Evolutionary conservation across 129 eudicot species (phyloP).

Genomic region (Artemisia argyi): DNA sequence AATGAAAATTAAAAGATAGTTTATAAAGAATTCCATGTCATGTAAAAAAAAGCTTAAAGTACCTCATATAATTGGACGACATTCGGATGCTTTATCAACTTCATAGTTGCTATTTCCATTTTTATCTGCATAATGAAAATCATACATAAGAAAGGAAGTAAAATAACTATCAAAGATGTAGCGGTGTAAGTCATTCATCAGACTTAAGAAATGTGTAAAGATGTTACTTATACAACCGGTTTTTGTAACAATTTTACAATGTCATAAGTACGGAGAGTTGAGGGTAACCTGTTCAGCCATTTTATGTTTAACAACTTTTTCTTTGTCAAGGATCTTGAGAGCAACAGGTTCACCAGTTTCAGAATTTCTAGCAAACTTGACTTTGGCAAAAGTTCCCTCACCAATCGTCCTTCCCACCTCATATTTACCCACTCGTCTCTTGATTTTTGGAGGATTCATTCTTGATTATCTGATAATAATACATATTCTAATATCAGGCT

Average conservation of each 20-base stretch:
- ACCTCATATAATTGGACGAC: conserved; percentile 86
- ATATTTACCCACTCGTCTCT: conserved; percentile 88
- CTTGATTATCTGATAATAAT: conserved; percentile 16
- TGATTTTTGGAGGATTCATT: conserved; percentile 73
- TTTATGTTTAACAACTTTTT: conserved; percentile 89
- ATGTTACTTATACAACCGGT: too few relatives aligned
- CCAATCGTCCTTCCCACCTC: conserved; percentile 98
- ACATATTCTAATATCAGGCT: background rate
- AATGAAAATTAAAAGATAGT: too few relatives aligned
- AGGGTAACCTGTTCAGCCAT: conserved; percentile 89
- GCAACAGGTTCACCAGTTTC: conserved; percentile 86
- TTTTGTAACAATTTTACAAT: background rate
- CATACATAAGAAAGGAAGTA: conserved; percentile 17
- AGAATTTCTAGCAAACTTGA: conserved; percentile 87
- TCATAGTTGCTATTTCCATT: conserved; percentile 95
- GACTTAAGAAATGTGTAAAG: background rate
- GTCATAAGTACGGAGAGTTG: background rate
- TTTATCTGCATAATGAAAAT: conserved; percentile 61
- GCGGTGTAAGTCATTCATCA: background rate
- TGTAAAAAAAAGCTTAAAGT: conserved; percentile 15
- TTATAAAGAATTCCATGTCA: conserved; percentile 11
- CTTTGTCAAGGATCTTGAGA: conserved; percentile 92
- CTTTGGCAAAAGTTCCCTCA: conserved; percentile 97
- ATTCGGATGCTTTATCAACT: conserved; percentile 88
- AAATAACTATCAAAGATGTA: background rate